A percentile compares a stretch with the other conserved stretches of the same genome.
phyloP scores from a whole-genome alignment of 148 eudicot species.

The Suaeda aralocaspica region DNA sequence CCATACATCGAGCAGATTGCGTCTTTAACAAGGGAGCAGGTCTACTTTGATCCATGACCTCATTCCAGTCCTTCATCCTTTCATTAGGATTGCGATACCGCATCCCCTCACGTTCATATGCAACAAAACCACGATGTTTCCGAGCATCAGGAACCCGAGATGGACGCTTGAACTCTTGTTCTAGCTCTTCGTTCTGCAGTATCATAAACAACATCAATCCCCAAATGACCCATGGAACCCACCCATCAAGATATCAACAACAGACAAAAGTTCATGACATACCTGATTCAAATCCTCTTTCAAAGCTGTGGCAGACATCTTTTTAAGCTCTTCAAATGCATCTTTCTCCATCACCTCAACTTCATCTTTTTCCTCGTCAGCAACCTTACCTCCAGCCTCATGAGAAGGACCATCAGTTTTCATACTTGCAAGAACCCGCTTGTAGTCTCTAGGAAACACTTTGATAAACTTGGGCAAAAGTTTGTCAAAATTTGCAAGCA shows the following conservation, averaged over 20 bases:
- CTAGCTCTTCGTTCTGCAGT: slow-evolving; percentile 37
- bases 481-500: slow-evolving; percentile 68
- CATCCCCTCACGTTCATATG: slow-evolving; percentile 85
- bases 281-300: slow-evolving; percentile 44
- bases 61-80: slow-evolving; percentile 83
- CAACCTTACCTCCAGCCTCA: slow-evolving; percentile 45
- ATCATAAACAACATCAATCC: slow-evolving; percentile 1
- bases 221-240: background rate
- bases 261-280: background rate
- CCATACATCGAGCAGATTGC: slow-evolving; percentile 98
- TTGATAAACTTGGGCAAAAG: slow-evolving; percentile 77
- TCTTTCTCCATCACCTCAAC: slow-evolving; percentile 62
- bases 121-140: slow-evolving; percentile 86
- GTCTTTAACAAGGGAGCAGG: slow-evolving; percentile 85
- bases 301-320: slow-evolving; percentile 52
- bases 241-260: background rate
- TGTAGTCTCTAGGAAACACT: slow-evolving; percentile 96
- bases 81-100: slow-evolving; percentile 79
- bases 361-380: slow-evolving; percentile 57
- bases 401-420: slow-evolving; percentile 52
- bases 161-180: slow-evolving; percentile 45
- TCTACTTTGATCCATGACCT: slow-evolving; percentile 80
- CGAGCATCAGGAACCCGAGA: slow-evolving; percentile 69
- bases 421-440: slow-evolving; percentile 69
- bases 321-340: slow-evolving; percentile 90